Evolutionary conservation across 139 green algal genomes (phyloP), one percentile per base, ranked within the genome.

Genomic region (Chlorella sp.): DNA sequence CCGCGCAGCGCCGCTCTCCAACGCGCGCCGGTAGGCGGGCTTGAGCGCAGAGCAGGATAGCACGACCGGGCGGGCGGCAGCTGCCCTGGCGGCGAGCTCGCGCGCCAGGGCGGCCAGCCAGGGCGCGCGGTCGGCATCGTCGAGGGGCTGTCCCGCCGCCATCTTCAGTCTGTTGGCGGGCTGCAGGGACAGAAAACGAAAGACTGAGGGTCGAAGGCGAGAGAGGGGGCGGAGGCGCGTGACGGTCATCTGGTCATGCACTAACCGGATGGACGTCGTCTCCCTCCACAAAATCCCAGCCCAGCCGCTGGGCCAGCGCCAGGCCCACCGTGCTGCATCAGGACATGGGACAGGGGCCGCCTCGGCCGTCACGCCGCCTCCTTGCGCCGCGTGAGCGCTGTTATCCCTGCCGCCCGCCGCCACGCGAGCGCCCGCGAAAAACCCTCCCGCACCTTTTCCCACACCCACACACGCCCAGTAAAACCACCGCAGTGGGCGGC

Each of bases 1-100:
- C 63, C 65, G 56, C 3, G 31, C 14, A 14, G 21, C 61, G 7
- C 33, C 11, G 6, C 69, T 64, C 19, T 36, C n/a, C 42, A 86
- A 66, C 17, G 81, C 11, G 1, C 62, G 29, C 4, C 82, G 67
- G 56, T 87, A 87, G 19, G 8, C 64, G 0, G 78, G 72, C 73
- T 76, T 84, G 8, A 87, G 73, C 6, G 82, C 77, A 2, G 82
- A 87, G 78, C 82, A 87, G 38, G 77, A 74, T 2, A 87, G 59
- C 15, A 87, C 82, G 8, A 42, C 60, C 8, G 53, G 40, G 27
- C 63, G 68, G 8, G 33, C 27, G 1, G 9, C 17, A 12, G 63
- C 40, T 41, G 56, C 17, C 45, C 71, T 71, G 33, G 65, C 38
- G 33, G 48, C 31, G 1, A 83, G n/a, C 1, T 75, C 33, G 3